A percentile compares a stretch with the other conserved stretches of the same genome.
Evolutionary conservation across 2,329 filamentous ascomycete genomes (phyloP).

Genomic region (Aspergillus amoenus): DNA sequence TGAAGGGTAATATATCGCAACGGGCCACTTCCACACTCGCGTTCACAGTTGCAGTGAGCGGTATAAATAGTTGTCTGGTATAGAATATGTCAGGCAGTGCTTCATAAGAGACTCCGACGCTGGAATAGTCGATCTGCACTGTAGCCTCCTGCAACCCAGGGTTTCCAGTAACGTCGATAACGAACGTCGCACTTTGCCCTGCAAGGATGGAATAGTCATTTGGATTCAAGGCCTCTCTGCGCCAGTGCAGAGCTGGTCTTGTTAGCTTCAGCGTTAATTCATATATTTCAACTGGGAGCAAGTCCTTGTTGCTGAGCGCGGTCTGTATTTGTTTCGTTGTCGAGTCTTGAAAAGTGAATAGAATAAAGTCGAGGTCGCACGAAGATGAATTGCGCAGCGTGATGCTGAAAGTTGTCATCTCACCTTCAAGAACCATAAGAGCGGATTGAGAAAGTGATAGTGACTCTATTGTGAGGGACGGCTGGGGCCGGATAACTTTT

Average conservation of each 20-base stretch:
- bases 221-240: constrained; percentile 51
- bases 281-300: constrained; percentile 75
- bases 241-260: constrained; percentile 62
- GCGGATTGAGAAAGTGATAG: constrained; percentile 79
- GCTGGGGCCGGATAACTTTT: constrained; percentile 77
- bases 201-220: constrained; percentile 63
- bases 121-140: constrained; percentile 83
- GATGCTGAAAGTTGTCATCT: constrained; percentile 73
- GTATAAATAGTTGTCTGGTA: constrained; percentile 77
- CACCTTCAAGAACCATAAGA: constrained; percentile 90
- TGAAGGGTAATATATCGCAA: constrained; percentile 75
- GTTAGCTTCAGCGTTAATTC: constrained; percentile 80
- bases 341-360: constrained; percentile 88
- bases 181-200: constrained; percentile 67
- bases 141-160: constrained; percentile 76
- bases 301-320: constrained; percentile 72
- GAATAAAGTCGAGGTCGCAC: constrained; percentile 76
- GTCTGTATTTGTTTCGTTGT: constrained; percentile 74
- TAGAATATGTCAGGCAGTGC: constrained; percentile 74
- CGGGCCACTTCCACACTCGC: constrained; percentile 80
- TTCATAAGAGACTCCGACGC: constrained; percentile 68
- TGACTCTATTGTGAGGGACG: constrained; percentile 71
- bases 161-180: constrained; percentile 82
- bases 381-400: constrained; percentile 76
- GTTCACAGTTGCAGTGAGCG: constrained; percentile 86